A percentile compares a stretch with the other conserved stretches of the same genome.
Conservation (phyloP, 2,329 filamentous ascomycete species). For the Rosellinia necatrix region DNA sequence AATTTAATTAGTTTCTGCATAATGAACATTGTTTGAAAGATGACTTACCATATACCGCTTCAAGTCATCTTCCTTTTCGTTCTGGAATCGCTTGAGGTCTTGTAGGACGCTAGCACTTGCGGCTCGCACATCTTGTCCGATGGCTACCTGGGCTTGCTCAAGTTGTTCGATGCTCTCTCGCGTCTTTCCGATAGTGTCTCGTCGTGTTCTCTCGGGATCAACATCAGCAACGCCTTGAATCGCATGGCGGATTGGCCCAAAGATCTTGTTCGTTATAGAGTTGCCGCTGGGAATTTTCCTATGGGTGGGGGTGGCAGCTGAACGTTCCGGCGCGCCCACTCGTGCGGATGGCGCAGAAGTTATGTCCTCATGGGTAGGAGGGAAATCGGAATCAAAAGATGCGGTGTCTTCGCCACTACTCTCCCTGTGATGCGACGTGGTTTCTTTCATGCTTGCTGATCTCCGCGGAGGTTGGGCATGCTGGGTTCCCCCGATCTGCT, state of each 20-base stretch:
- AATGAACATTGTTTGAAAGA: background rate
- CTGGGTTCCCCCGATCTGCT: conserved; percentile 51
- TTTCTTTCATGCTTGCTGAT: conserved; percentile 64
- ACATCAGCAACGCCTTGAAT: conserved; percentile 96
- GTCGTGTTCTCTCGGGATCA: conserved; percentile 87
- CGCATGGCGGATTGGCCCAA: conserved; percentile 92
- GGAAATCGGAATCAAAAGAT: conserved; percentile 95
- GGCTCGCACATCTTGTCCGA: conserved; percentile 90
- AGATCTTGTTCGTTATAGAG: conserved; percentile 91
- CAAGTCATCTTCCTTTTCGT: conserved; percentile 93
- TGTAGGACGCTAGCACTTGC: conserved; percentile 86
- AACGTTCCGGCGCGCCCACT: conserved; percentile 68
- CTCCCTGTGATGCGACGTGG: conserved; percentile 56
- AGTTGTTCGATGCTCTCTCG: conserved; percentile 83
- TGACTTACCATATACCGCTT: conserved; percentile 88
- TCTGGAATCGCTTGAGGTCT: conserved; percentile 90
- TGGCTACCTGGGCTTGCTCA: conserved; percentile 86
- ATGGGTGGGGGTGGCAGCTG: conserved; percentile 59
- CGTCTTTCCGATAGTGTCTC: conserved; percentile 95
- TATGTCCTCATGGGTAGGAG: conserved; percentile 79
- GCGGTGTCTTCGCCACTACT: conserved; percentile 75
- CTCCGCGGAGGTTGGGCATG: conserved; percentile 63
- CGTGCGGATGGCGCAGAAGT: conserved; percentile 72
- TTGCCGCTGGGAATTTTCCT: conserved; percentile 84
- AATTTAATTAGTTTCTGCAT: conserved; percentile 22